These are phyloP conservation scores for Acanthochlamys bracteata DNA, from an alignment of 106 monocot genomes.

Conservation along the genomic window DNA sequence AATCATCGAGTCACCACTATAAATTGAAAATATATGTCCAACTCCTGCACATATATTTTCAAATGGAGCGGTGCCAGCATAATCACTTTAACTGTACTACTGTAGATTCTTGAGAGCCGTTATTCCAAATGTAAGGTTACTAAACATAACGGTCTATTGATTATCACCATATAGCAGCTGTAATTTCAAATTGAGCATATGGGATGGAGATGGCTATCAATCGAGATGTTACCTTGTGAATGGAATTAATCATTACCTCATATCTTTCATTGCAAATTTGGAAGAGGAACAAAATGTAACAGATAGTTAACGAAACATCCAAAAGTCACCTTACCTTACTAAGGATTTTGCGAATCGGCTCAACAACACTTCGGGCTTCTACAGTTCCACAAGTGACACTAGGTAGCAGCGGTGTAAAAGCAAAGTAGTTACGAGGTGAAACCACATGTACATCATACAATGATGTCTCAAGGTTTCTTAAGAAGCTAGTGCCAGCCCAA, in stretches of 20 bases:
- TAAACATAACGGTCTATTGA: too few relatives aligned
- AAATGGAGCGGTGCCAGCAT: too few relatives aligned
- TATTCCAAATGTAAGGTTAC: too few relatives aligned
- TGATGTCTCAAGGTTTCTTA: constrained; percentile 61
- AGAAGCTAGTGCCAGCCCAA: constrained; percentile 82
- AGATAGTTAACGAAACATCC: neutral
- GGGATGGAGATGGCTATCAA: too few relatives aligned
- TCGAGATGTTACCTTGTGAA: too few relatives aligned
- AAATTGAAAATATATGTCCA: neutral
- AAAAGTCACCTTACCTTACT: constrained; percentile 35
- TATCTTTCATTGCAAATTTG: neutral
- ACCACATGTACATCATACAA: constrained; percentile 73
- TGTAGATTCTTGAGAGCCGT: too few relatives aligned
- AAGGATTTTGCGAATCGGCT: constrained; percentile 71
- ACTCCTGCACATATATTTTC: too few relatives aligned
- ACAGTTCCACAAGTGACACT: constrained; percentile 93
- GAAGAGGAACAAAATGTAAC: neutral
- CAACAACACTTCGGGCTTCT: constrained; percentile 76
- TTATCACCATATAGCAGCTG: too few relatives aligned
- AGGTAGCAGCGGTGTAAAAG: constrained; percentile 82
- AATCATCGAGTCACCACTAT: neutral
- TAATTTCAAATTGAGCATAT: too few relatives aligned
- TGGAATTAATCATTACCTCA: neutral
- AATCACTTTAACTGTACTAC: too few relatives aligned
- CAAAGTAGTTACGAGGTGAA: constrained; percentile 88